Evolutionary conservation across 352 stramenopile species (phyloP).

Genomic region (Pythium brachiatum): DNA sequence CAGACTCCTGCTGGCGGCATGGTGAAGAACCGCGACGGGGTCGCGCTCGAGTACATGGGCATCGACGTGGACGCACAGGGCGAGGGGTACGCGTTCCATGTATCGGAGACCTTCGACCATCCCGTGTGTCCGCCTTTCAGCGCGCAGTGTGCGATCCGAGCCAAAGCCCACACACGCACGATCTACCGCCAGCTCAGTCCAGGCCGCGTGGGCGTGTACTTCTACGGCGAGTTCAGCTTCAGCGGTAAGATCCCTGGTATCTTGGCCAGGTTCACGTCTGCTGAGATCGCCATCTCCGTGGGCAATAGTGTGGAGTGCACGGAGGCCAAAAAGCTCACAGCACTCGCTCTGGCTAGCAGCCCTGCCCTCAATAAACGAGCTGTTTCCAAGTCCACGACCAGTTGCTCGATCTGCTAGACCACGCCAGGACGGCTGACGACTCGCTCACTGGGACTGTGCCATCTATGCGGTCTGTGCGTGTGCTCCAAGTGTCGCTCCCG

Average conservation of each 20-base stretch:
- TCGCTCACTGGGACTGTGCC: conserved; percentile 9
- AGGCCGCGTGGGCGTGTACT: conserved; percentile 19
- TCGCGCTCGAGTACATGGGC: conserved; percentile 29
- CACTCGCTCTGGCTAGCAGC: conserved; percentile 16
- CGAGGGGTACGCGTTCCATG: conserved; percentile 25
- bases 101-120: conserved; percentile 21
- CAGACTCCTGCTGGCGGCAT: conserved; percentile 11
- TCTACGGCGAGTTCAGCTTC: conserved; percentile 11
- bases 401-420: conserved; percentile 16
- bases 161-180: conserved; percentile 15
- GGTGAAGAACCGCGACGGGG: conserved; percentile 24
- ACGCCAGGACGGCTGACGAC: conserved; percentile 4
- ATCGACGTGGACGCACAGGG: conserved; percentile 16
- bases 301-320: conserved; percentile 21
- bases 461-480: conserved; percentile 15
- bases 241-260: conserved; percentile 12
- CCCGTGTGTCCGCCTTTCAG: conserved; percentile 22
- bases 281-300: conserved; percentile 20
- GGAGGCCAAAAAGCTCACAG: conserved; percentile 26
- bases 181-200: conserved; percentile 25
- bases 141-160: conserved; percentile 16
- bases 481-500: conserved; percentile 25
- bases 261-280: conserved; percentile 4
- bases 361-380: conserved; percentile 12
- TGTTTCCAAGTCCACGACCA: conserved; percentile 17